Percentiles rank a stretch among this genome's conserved stretches.
phyloP scores from a whole-genome alignment of 176 grass and related monocot genomes.

The Triticum monococcum region DNA sequence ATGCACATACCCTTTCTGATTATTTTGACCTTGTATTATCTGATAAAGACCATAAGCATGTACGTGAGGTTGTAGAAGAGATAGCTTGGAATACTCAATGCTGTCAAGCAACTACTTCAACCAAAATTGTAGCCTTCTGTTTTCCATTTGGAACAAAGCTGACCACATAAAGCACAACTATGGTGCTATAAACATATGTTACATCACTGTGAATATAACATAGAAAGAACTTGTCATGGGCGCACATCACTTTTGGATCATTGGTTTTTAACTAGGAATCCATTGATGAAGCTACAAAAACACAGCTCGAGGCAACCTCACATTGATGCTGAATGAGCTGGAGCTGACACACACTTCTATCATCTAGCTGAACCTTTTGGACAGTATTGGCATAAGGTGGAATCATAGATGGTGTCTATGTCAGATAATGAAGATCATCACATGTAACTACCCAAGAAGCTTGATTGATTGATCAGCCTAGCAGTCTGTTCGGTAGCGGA shows the following conservation, averaged over 20 bases:
- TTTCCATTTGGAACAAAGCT: not conserved
- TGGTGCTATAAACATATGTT: not conserved
- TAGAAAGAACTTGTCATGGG: not conserved
- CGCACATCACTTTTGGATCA: not conserved
- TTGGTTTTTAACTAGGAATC: not conserved
- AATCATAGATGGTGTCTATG: not conserved
- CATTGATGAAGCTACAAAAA: not conserved
- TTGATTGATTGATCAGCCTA: conserved; percentile 4
- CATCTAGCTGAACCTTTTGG: not conserved
- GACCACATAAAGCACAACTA: conserved; percentile 10
- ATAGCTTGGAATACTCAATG: not conserved
- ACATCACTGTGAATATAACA: not conserved
- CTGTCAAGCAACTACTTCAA: not conserved
- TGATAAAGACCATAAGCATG: not conserved
- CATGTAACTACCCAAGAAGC: conserved; percentile 5
- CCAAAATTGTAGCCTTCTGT: not conserved
- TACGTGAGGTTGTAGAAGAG: not conserved
- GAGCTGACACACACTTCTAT: not conserved
- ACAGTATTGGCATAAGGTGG: not conserved
- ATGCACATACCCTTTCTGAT: not conserved
- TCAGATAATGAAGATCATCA: not conserved
- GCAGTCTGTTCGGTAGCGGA: not conserved
- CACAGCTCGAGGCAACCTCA: not conserved
- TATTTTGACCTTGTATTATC: not conserved
- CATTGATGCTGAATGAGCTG: not conserved